Evolutionary conservation across 2,329 filamentous ascomycete genomes (phyloP).

Genomic region (Fusarium incarnatum): DNA sequence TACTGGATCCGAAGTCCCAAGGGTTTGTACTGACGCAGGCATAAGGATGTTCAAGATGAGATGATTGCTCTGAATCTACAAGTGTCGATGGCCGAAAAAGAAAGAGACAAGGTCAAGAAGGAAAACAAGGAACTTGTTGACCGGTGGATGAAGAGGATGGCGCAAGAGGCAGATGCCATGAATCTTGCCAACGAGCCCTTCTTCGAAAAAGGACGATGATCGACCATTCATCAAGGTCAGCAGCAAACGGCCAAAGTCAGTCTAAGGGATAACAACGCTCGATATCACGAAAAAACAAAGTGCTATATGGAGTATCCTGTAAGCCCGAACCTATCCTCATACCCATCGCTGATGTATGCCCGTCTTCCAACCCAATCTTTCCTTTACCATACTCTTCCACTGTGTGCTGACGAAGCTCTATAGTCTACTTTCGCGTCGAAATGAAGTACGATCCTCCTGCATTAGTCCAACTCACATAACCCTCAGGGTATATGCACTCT

Average conservation of each 20-base stretch:
- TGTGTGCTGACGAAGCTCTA: slow-evolving; percentile 49
- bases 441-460: slow-evolving; percentile 88
- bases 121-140: slow-evolving; percentile 93
- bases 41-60: slow-evolving; percentile 87
- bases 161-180: slow-evolving; percentile 87
- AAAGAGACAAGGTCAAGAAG: slow-evolving; percentile 74
- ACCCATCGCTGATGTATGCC: slow-evolving; percentile 35
- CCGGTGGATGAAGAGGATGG: slow-evolving; percentile 91
- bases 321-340: slow-evolving; percentile 43
- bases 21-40: slow-evolving; percentile 21
- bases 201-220: slow-evolving; percentile 48
- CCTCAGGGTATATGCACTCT: slow-evolving; percentile 69
- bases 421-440: slow-evolving; percentile 76
- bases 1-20: neutral
- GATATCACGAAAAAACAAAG: slow-evolving; percentile 39
- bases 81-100: slow-evolving; percentile 85
- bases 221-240: neutral
- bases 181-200: slow-evolving; percentile 72
- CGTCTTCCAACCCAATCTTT: slow-evolving; percentile 36
- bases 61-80: slow-evolving; percentile 89
- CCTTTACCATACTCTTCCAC: slow-evolving; percentile 28
- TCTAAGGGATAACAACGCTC: slow-evolving; percentile 5
- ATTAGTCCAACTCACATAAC: slow-evolving; percentile 93
- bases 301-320: slow-evolving; percentile 51
- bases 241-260: slow-evolving; percentile 7